Evolutionary conservation across 306 rosid genomes (phyloP), one percentile per base, ranked within the genome.

Genomic region (Gynostemma pentaphyllum): DNA sequence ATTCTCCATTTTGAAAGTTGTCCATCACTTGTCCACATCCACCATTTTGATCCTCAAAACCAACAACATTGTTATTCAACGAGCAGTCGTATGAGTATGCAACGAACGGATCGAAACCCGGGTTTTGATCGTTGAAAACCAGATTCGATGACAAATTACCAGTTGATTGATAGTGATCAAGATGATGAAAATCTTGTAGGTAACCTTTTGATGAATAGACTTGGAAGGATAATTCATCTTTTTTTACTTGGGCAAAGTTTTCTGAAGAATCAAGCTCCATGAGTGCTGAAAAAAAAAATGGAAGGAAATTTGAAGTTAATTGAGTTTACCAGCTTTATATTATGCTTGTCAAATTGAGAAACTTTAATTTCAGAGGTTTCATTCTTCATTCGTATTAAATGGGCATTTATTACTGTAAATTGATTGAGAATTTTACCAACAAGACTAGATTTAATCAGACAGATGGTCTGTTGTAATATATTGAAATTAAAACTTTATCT

Each of bases 181-280:
- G 69, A 11, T 80, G 78, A 45, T 75, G 83, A 78, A 90, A 74
- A 52, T 88, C 96, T 73, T 91, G 95, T 30, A 83, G 72, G 71
- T 75, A 87, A 65, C 75, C 66, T 16, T 80, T 80, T 0, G 85
- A 79, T 16, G 81, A 71, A 55, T 82, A 66, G 45, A 55, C 26
- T 66, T 68, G 78, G 52, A 79, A 78, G 44, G 78, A 75, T 55
- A 68, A 67, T 15, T 77, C 87, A 13, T 80, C 75, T 68, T 76
- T 81, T 74, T 52, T 71, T 56, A 82, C 66, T 68, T 72, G 74
- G 27, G 36, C 2, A 74, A 61, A 54, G 68, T 70, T 82, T 32
- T 83, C 80, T 27, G 75, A 70, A 50, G 63, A 46, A 50, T 82
- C 76, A 36, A 62, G 64, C 78, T 80, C 95, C 95, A 85, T 87